These are phyloP conservation scores for Suillus variegatus DNA, from an alignment of 768 basidiomycete genomes.

Conservation along the genomic window DNA sequence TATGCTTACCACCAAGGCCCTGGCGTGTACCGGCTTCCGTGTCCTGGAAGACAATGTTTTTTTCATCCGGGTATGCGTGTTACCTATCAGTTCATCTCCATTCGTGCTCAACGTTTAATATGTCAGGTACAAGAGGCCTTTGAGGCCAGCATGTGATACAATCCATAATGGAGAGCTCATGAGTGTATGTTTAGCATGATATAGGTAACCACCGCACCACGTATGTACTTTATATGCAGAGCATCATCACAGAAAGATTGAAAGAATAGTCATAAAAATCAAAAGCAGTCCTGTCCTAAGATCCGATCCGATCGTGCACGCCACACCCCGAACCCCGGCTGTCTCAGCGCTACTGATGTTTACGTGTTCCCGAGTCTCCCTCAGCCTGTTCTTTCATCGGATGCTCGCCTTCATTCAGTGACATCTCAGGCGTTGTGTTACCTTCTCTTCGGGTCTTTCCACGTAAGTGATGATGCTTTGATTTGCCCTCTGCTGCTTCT, in stretches of 20 bases:
- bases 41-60: conserved; percentile 61
- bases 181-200: neutral
- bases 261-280: conserved; percentile 3
- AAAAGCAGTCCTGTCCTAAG: neutral
- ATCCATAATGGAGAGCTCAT: neutral
- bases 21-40: conserved; percentile 63
- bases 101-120: neutral
- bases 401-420: conserved; percentile 30
- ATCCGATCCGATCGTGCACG: neutral
- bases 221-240: neutral
- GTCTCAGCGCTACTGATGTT: conserved; percentile 1
- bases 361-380: conserved; percentile 11
- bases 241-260: neutral
- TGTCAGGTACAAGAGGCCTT: conserved; percentile 1
- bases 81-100: neutral
- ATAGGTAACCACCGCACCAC: neutral
- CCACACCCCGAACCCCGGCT: neutral
- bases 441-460: conserved; percentile 30
- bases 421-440: conserved; percentile 42
- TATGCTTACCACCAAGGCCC: conserved; percentile 56
- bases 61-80: conserved; percentile 47
- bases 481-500: conserved; percentile 76
- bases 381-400: conserved; percentile 16
- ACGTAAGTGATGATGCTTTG: conserved; percentile 49
- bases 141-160: neutral